Evolutionary conservation across 1,139 yeast genomes (phyloP).

Genomic region (Arxiozyma slooffiae): DNA sequence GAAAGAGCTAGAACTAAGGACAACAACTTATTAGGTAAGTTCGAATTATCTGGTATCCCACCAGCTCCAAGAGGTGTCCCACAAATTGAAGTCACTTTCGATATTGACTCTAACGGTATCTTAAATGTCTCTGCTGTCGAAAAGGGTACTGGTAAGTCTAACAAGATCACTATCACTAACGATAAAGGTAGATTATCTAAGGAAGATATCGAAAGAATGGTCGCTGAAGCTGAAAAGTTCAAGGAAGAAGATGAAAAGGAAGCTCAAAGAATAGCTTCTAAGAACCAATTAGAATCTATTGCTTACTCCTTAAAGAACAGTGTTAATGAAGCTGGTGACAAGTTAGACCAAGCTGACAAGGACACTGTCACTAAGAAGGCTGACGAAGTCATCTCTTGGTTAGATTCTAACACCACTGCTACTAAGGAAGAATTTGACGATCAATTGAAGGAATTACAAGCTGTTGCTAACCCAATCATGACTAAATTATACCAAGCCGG

Average conservation of each 20-base stretch:
- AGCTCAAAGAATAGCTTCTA: constrained; percentile 65
- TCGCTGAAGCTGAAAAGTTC: constrained; percentile 79
- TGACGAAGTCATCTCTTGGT: constrained; percentile 79
- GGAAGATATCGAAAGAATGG: constrained; percentile 94
- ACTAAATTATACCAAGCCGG: constrained; percentile 80
- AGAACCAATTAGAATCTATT: constrained; percentile 88
- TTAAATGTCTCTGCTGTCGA: constrained; percentile 89
- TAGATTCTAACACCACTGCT: constrained; percentile 81
- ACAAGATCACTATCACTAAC: constrained; percentile 77
- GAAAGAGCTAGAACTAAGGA: constrained; percentile 90
- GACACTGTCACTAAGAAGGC: constrained; percentile 73
- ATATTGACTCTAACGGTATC: constrained; percentile 87
- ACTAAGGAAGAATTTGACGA: constrained; percentile 78
- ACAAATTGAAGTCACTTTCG: constrained; percentile 88
- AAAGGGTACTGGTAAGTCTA: constrained; percentile 78
- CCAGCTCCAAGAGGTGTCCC: constrained; percentile 97
- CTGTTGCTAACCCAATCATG: constrained; percentile 89
- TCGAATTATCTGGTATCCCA: constrained; percentile 85
- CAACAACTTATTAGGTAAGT: constrained; percentile 89
- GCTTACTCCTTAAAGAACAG: constrained; percentile 85
- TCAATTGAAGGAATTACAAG: constrained; percentile 90
- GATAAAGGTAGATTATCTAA: constrained; percentile 94
- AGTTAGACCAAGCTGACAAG: constrained; percentile 72
- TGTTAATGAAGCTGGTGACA: constrained; percentile 69
- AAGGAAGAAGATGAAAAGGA: constrained; percentile 80